A percentile compares a stretch with the other conserved stretches of the same genome.
Conservation (phyloP, 2,329 filamentous ascomycete genomes). For the Aspergillus flavus region DNA sequence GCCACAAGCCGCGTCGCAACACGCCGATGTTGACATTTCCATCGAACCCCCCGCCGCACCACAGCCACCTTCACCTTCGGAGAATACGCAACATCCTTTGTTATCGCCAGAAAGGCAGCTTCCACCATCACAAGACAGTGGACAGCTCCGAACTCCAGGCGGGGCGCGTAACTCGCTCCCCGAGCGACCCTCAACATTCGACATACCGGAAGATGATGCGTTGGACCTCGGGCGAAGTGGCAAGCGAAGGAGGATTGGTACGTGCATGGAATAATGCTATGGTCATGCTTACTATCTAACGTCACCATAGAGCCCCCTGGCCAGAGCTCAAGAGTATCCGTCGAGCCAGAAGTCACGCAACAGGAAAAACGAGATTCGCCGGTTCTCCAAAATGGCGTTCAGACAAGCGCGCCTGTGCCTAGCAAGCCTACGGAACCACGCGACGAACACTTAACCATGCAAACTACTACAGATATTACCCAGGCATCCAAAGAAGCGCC, state of each 20-base stretch:
- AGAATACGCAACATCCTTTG: slow-evolving; percentile 13
- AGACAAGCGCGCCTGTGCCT: neutral
- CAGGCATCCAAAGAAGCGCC: neutral
- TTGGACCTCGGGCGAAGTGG: slow-evolving; percentile 29
- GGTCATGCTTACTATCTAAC: neutral
- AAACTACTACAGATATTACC: neutral
- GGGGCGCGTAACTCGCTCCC: slow-evolving; percentile 37
- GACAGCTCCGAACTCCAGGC: slow-evolving; percentile 27
- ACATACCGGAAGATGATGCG: slow-evolving; percentile 37
- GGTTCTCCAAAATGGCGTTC: slow-evolving; percentile 10
- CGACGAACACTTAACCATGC: neutral
- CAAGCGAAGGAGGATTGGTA: slow-evolving; percentile 39
- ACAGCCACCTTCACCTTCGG: slow-evolving; percentile 18
- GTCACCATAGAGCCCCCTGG: slow-evolving; percentile 17
- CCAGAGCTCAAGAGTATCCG: slow-evolving; percentile 8
- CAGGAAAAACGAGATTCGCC: slow-evolving; percentile 2
- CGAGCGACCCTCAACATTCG: slow-evolving; percentile 38
- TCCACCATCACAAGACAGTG: slow-evolving; percentile 16
- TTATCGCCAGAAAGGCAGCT: slow-evolving; percentile 21
- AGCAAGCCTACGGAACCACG: slow-evolving; percentile 1
- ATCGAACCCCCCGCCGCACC: slow-evolving; percentile 22
- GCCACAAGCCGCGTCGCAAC: slow-evolving; percentile 30
- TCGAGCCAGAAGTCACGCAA: slow-evolving; percentile 5
- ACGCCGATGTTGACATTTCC: slow-evolving; percentile 21
- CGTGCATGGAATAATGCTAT: slow-evolving; percentile 13